Evolutionary conservation across 805 yeast genomes (phyloP).

Genomic region (Vanderwaltozyma tropicalis): DNA sequence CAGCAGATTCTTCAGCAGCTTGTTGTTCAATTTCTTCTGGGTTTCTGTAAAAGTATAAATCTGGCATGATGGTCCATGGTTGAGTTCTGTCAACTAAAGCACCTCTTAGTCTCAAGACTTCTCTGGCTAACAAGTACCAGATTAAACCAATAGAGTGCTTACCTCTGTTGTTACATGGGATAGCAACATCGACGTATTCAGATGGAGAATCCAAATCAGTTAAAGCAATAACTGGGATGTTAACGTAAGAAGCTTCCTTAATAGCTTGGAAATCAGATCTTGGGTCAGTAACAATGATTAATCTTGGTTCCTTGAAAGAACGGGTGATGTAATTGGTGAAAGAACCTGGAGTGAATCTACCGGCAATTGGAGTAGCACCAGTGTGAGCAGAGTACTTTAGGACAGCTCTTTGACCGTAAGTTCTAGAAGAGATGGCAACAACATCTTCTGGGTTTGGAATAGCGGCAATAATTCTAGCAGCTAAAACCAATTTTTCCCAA

Average conservation of each 20-base stretch:
- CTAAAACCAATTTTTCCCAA: constrained; percentile 93
- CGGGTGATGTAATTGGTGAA: constrained; percentile 99
- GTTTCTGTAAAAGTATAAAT: constrained; percentile 99
- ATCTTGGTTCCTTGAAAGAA: constrained; percentile 99
- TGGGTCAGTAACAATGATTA: constrained; percentile 98
- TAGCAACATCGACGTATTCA: constrained; percentile 98
- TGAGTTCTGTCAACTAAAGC: constrained; percentile 90
- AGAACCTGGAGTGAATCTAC: constrained; percentile 99
- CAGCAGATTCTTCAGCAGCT: constrained; percentile 58
- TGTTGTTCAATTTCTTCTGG: constrained; percentile 94
- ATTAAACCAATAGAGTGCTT: constrained; percentile 98
- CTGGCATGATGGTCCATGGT: constrained; percentile 99
- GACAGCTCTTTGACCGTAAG: constrained; percentile 99
- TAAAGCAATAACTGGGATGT: constrained; percentile 99
- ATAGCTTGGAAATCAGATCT: constrained; percentile 99
- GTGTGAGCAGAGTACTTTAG: constrained; percentile 99
- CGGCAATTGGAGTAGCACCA: constrained; percentile 99
- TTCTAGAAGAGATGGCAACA: constrained; percentile 97
- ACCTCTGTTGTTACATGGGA: constrained; percentile 99
- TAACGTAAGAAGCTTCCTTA: constrained; percentile 98
- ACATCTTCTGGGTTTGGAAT: constrained; percentile 97
- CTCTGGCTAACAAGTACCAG: constrained; percentile 99
- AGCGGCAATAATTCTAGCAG: constrained; percentile 99
- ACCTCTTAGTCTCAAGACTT: constrained; percentile 98
- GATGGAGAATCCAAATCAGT: constrained; percentile 98